phyloP scores from a whole-genome alignment of 805 yeast species.

The Pichia phayaonensis region DNA sequence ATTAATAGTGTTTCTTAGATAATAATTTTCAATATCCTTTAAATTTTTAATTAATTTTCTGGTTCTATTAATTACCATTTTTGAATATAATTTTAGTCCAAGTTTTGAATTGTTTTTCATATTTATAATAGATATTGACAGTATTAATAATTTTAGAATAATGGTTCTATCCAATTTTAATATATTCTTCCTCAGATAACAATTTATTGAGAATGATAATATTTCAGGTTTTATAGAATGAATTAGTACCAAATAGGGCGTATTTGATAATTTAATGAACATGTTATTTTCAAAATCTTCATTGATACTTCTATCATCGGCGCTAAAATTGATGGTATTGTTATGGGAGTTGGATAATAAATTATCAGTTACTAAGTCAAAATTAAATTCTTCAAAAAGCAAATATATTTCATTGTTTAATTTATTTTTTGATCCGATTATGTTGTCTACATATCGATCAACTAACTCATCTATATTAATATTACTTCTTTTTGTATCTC shows the following conservation, averaged over 20 bases:
- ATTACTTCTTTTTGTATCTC: neutral
- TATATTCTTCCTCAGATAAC: neutral
- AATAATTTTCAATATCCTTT: neutral
- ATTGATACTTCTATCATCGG: neutral
- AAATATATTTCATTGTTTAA: neutral
- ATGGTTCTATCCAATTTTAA: neutral
- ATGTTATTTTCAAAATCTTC: neutral
- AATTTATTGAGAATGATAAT: neutral
- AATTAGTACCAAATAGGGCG: constrained; percentile 5
- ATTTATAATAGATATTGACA: constrained; percentile 4
- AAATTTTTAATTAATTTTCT: neutral
- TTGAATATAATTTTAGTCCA: constrained; percentile 5
- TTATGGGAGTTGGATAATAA: neutral
- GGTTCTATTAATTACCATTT: constrained; percentile 6
- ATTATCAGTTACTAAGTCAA: constrained; percentile 7
- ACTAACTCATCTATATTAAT: neutral
- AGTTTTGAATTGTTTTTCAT: constrained; percentile 1
- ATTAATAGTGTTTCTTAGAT: neutral
- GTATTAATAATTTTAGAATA: neutral
- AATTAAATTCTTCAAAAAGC: constrained; percentile 7
- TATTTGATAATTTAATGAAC: neutral
- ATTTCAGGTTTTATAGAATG: constrained; percentile 8
- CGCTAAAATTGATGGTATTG: neutral
- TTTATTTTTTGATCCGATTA: neutral
- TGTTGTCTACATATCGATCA: neutral